Evolutionary conservation across 2,329 filamentous ascomycete genomes (phyloP).

Genomic region (Alternaria gaisen): DNA sequence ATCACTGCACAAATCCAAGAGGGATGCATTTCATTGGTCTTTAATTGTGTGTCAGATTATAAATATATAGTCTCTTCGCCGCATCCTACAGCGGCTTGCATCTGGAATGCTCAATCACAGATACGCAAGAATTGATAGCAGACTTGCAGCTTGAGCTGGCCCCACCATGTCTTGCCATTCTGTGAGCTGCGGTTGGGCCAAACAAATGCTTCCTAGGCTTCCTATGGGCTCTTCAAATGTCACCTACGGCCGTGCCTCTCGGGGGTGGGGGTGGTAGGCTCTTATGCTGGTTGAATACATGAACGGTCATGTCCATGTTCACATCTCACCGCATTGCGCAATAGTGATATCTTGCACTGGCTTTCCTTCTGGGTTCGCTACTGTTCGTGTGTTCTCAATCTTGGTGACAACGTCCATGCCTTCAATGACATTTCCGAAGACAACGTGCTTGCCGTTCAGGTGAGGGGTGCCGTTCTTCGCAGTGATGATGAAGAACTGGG

Average conservation of each 20-base stretch:
- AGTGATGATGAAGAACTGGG: constrained; percentile 97
- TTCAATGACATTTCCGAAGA: constrained; percentile 89
- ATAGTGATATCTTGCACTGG: constrained; percentile 87
- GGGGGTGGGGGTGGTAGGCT: not conserved
- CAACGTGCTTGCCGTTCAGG: constrained; percentile 91
- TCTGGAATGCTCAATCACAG: not conserved
- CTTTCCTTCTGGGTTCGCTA: constrained; percentile 71
- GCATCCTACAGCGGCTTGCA: not conserved
- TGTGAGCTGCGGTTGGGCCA: not conserved
- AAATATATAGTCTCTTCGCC: not conserved
- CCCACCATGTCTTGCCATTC: not conserved
- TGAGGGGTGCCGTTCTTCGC: constrained; percentile 76
- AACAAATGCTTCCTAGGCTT: not conserved
- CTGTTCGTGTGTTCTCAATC: constrained; percentile 86
- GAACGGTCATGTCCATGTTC: constrained; percentile 12
- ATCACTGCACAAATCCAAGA: not conserved
- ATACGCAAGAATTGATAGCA: not conserved
- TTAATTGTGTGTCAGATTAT: not conserved
- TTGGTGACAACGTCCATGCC: constrained; percentile 92
- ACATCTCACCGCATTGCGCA: constrained; percentile 94
- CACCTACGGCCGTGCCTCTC: not conserved
- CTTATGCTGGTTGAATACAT: not conserved
- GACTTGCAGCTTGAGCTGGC: not conserved
- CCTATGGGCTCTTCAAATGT: not conserved
- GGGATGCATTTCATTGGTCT: not conserved